Conservation (phyloP, 1,139 yeast genomes). For the Yamadazyma aaseri region DNA sequence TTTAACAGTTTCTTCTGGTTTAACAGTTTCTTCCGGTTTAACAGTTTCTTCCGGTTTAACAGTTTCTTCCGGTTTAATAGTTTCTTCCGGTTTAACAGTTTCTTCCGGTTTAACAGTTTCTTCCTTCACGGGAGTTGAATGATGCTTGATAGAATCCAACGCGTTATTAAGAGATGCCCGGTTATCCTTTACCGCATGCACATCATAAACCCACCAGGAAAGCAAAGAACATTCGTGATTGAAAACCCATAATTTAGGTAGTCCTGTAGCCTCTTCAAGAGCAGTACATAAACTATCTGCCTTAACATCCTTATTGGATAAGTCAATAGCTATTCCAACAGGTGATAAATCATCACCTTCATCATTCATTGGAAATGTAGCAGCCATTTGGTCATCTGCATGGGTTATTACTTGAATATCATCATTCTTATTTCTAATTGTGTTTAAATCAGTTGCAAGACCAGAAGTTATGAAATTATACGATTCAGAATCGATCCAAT, state of each 20-base stretch:
- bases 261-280: constrained; percentile 49
- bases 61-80: neutral
- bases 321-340: constrained; percentile 65
- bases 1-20: neutral
- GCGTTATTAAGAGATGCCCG: constrained; percentile 23
- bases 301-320: constrained; percentile 35
- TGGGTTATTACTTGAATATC: constrained; percentile 32
- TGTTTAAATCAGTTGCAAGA: constrained; percentile 56
- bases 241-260: constrained; percentile 64
- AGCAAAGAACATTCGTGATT: constrained; percentile 62
- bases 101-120: no score
- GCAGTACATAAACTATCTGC: constrained; percentile 57
- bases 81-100: no score
- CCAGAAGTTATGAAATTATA: constrained; percentile 54
- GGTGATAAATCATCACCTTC: constrained; percentile 70
- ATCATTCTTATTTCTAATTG: constrained; percentile 30
- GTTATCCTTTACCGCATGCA: constrained; percentile 39
- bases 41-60: neutral
- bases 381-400: constrained; percentile 66
- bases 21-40: neutral
- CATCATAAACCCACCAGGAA: constrained; percentile 65
- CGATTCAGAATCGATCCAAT: constrained; percentile 39
- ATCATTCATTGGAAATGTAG: constrained; percentile 68
- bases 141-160: constrained; percentile 2
- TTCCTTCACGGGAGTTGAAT: no score